These are phyloP conservation scores for Barnettozyma californica DNA, from an alignment of 805 yeast genomes.

Conservation along the genomic window DNA sequence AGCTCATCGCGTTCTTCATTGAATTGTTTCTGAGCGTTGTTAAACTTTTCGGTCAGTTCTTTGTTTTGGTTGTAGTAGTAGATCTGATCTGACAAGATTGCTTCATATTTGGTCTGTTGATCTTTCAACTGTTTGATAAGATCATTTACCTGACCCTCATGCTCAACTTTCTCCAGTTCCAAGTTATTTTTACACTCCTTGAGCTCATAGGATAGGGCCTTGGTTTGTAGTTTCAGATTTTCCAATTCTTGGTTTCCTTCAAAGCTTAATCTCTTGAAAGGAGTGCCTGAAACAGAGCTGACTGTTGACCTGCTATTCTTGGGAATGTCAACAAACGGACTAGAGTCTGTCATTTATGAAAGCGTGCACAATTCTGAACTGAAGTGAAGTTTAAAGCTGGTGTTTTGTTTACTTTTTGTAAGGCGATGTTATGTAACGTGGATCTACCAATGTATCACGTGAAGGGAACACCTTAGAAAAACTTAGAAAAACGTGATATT, in stretches of 20 bases:
- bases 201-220: slow-evolving; percentile 32
- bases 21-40: slow-evolving; percentile 9
- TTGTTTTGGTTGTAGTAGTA: slow-evolving; percentile 32
- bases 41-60: slow-evolving; percentile 21
- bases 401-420: background rate
- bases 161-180: slow-evolving; percentile 29
- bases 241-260: background rate
- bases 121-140: slow-evolving; percentile 24
- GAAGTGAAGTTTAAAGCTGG: background rate
- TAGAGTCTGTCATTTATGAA: slow-evolving; percentile 17
- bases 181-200: slow-evolving; percentile 34
- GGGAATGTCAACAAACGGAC: slow-evolving; percentile 35
- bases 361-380: background rate
- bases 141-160: slow-evolving; percentile 27
- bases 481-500: background rate
- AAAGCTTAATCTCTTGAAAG: slow-evolving; percentile 6
- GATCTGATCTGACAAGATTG: slow-evolving; percentile 27
- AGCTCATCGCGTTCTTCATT: slow-evolving; percentile 19
- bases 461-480: background rate
- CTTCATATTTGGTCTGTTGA: slow-evolving; percentile 15
- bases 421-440: background rate
- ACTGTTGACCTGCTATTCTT: slow-evolving; percentile 12
- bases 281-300: slow-evolving; percentile 11
- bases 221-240: slow-evolving; percentile 15
- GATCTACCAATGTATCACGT: background rate